Evolutionary conservation across 768 basidiomycete genomes (phyloP).

Genomic region (Amanita jacksonii): DNA sequence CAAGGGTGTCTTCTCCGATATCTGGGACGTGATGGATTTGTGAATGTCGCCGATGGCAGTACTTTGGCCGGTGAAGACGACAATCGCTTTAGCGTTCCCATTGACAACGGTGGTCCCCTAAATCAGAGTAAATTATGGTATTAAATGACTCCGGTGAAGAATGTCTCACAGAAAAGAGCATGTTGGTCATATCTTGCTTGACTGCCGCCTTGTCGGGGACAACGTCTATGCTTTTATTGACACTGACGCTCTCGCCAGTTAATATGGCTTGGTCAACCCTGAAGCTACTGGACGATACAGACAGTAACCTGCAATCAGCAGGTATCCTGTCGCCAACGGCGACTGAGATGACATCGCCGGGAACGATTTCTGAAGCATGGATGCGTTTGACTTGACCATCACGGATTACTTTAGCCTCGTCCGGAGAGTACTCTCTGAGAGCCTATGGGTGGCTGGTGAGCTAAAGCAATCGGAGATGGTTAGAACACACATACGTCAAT

Average conservation of each 20-base stretch:
- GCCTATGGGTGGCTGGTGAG: constrained; percentile 42
- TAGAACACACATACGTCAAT: constrained; percentile 72
- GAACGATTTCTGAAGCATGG: constrained; percentile 85
- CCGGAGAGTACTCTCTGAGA: constrained; percentile 92
- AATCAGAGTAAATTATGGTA: constrained; percentile 2
- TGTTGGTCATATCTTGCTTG: constrained; percentile 97
- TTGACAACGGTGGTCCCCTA: constrained; percentile 96
- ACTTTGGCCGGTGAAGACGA: constrained; percentile 74
- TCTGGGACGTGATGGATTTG: constrained; percentile 89
- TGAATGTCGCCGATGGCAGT: constrained; percentile 98
- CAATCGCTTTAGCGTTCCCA: constrained; percentile 80
- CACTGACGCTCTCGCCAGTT: constrained; percentile 88
- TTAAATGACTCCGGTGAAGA: neutral
- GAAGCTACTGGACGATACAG: constrained; percentile 88
- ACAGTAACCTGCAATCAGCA: constrained; percentile 86
- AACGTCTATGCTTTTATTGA: constrained; percentile 64
- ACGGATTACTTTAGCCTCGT: constrained; percentile 87
- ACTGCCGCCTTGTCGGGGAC: constrained; percentile 75
- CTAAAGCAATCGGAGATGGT: constrained; percentile 3
- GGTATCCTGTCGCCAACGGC: constrained; percentile 94
- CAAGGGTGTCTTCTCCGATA: constrained; percentile 91
- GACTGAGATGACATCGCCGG: constrained; percentile 86
- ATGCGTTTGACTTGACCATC: constrained; percentile 59
- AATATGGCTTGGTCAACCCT: constrained; percentile 94
- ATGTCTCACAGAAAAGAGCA: constrained; percentile 77